Conservation (phyloP, 2,329 filamentous ascomycete genomes). For the Dactylellina parvicollis region DNA sequence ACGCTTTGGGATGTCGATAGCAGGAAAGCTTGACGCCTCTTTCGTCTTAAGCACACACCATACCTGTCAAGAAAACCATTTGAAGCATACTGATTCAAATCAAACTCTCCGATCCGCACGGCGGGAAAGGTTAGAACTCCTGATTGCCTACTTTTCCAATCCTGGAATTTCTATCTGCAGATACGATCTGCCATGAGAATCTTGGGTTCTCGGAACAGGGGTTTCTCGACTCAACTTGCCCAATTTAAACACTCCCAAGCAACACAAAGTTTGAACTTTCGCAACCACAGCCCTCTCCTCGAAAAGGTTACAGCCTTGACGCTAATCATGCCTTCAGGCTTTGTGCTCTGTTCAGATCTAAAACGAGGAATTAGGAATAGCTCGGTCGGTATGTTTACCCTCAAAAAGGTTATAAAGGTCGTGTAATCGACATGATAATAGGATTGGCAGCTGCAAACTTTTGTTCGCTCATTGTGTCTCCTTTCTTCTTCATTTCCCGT, state of each 20-base stretch:
- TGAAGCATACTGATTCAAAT: slow-evolving; percentile 25
- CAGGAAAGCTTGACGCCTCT: slow-evolving; percentile 21
- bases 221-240: slow-evolving; percentile 21
- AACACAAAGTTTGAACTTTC: slow-evolving; percentile 19
- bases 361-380: slow-evolving; percentile 8
- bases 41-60: neutral
- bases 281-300: slow-evolving; percentile 9
- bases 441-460: slow-evolving; percentile 21
- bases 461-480: slow-evolving; percentile 20
- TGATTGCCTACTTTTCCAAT: slow-evolving; percentile 27
- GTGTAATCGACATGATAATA: slow-evolving; percentile 15
- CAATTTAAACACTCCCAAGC: neutral
- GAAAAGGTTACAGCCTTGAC: slow-evolving; percentile 24
- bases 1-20: slow-evolving; percentile 7
- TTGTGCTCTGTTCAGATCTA: neutral
- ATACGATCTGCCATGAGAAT: slow-evolving; percentile 19
- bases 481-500: slow-evolving; percentile 45
- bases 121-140: slow-evolving; percentile 34
- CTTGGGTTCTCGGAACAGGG: neutral
- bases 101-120: slow-evolving; percentile 44
- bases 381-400: slow-evolving; percentile 1
- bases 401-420: slow-evolving; percentile 37
- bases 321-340: slow-evolving; percentile 33
- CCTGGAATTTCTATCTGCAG: slow-evolving; percentile 19
- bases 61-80: slow-evolving; percentile 29